phyloP scores from a whole-genome alignment of 1,284 basidiomycete species.

The Rhodotorula sp. region DNA sequence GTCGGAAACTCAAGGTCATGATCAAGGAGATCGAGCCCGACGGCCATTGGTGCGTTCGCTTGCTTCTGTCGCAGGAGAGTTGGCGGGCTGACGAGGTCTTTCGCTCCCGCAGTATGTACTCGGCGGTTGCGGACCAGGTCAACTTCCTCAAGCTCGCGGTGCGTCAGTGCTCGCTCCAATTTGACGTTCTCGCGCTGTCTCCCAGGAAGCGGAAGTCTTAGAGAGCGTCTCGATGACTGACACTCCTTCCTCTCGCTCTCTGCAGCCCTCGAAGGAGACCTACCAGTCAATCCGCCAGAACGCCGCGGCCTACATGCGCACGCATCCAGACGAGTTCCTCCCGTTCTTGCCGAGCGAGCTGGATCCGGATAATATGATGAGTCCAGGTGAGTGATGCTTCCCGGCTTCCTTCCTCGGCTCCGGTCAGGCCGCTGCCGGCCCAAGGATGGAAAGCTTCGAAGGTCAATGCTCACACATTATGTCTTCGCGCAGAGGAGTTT shows the following conservation, averaged over 20 bases:
- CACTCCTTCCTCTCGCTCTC: neutral
- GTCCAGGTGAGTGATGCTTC: slow-evolving; percentile 44
- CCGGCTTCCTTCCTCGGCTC: rapidly evolving
- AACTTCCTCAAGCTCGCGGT: slow-evolving; percentile 31
- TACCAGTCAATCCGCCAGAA: slow-evolving; percentile 57
- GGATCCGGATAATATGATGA: slow-evolving; percentile 73
- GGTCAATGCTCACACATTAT: no score
- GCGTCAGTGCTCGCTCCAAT: neutral
- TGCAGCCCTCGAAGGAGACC: slow-evolving; percentile 47
- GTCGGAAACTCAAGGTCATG: slow-evolving; percentile 30
- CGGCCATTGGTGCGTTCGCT: slow-evolving; percentile 38
- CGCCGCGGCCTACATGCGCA: slow-evolving; percentile 78
- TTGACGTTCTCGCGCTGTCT: neutral
- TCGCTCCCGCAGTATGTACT: slow-evolving; percentile 35
- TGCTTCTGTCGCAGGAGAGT: neutral
- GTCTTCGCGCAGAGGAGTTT: slow-evolving; percentile 56
- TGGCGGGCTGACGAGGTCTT: no score
- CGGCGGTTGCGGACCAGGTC: slow-evolving; percentile 43
- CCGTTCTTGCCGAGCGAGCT: slow-evolving; percentile 85
- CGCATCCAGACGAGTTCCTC: slow-evolving; percentile 85
- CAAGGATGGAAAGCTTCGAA: no score
- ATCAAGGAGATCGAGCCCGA: slow-evolving; percentile 43
- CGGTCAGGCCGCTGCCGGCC: no score
- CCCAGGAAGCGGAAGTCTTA: neutral
- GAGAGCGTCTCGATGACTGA: neutral